Base-by-base conservation (phyloP, 2,329 filamentous ascomycete species). In the Fonsecaea pugnacius region DNA sequence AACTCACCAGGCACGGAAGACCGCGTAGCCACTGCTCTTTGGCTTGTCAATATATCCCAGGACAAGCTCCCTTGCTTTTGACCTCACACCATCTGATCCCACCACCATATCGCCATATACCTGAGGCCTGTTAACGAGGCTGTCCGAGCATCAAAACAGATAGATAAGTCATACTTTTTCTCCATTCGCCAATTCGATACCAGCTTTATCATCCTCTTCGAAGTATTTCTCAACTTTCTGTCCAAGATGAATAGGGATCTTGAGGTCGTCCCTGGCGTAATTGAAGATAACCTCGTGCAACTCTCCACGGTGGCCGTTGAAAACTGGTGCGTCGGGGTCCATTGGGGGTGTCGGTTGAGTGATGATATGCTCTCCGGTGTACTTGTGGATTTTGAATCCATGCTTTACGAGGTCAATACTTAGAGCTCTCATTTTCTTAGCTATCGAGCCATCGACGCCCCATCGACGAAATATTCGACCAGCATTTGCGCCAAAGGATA, bases 331-430 rank as follows among this genome's bases (percentile, higher is more conserved):
- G 16, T 82, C 80, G 1, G 77, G 76, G 35, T 80, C 73, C 36
- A 74, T 75, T 1, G 76, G 71, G 2, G 83, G 81, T 0, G 78
- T 79, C 52, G 71, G 73, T 63, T 88, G 86, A 63, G 86, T 85
- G 61, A 84, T 81, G 24, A 88, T 80, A 10, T 87, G 80, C 72
- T 88, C 85, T 36, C 85, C 85, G 33, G 85, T 85, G 65, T 79
- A 87, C 68, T 87, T 87, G 74, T 87, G 85, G 61, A 87, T 87
- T 54, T 83, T 83, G 75, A 87, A 88, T 48, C 85, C 85, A 64
- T 87, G 83, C 0, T 75, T 70, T 6, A 75, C 72, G 54, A 86
- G 72, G 67, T 86, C 79, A 66, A 86, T 86, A 67, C 81, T 84
- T 7, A 86, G 73, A 1, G 77, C 73, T 27, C 80, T 78, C 75